Conservation (phyloP, 169 alveolate species). For the Plasmodium vivax region DNA sequence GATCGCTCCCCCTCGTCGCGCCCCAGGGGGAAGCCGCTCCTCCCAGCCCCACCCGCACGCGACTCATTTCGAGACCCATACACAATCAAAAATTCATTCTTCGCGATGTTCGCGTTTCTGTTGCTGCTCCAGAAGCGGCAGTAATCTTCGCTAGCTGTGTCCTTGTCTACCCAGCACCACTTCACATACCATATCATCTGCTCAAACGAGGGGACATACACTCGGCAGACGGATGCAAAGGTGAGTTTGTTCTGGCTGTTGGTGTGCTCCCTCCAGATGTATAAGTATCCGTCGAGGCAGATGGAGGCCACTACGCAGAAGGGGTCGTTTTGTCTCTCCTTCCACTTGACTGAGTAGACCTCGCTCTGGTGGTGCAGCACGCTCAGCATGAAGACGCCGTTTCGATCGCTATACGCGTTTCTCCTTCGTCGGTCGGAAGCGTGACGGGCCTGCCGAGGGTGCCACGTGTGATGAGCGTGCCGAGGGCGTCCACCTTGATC, state of each 20-base stretch:
- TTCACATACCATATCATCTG: conserved; percentile 10
- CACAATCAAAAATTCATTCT: conserved; percentile 68
- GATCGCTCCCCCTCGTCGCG: conserved; percentile 1
- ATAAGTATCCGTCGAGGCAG: conserved; percentile 69
- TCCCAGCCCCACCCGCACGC: background rate
- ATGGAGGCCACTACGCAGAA: conserved; percentile 34
- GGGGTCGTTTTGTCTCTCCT: conserved; percentile 21
- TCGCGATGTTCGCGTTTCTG: conserved; percentile 8
- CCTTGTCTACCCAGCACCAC: conserved; percentile 72
- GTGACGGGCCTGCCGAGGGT: background rate
- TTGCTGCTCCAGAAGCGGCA: background rate
- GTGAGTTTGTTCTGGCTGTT: conserved; percentile 64
- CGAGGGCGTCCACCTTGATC: background rate
- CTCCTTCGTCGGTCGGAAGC: background rate
- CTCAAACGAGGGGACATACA: conserved; percentile 41
- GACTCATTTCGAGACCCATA: conserved; percentile 37
- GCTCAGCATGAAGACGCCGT: conserved; percentile 27
- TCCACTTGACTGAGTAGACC: conserved; percentile 70
- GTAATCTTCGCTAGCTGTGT: background rate
- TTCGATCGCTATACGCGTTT: conserved; percentile 48
- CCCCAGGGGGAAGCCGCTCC: background rate
- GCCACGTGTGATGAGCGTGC: background rate
- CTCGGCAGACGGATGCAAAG: conserved; percentile 46
- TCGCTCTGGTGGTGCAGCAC: conserved; percentile 51
- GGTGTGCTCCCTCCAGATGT: conserved; percentile 64